Percentiles rank a stretch among this genome's conserved stretches.
Conservation (phyloP, 768 basidiomycete genomes). For the Amanita inopinata region DNA sequence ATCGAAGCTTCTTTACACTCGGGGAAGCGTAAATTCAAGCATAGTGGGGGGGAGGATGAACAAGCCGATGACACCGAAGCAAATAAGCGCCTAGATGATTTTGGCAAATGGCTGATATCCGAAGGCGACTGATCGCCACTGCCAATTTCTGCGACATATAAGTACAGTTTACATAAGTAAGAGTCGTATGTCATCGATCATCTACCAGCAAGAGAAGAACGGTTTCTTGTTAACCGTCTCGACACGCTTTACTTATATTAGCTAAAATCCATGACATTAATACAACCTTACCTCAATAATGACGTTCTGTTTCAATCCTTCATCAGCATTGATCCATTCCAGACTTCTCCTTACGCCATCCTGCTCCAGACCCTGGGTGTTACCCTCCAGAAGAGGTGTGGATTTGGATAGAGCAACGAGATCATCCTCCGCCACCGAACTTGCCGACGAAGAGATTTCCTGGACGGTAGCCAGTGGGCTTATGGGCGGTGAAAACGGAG, state of each 20-base stretch:
- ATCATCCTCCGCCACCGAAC: slow-evolving; percentile 61
- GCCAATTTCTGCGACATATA: slow-evolving; percentile 4
- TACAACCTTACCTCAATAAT: slow-evolving; percentile 58
- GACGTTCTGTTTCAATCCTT: slow-evolving; percentile 43
- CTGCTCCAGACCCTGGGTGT: slow-evolving; percentile 24
- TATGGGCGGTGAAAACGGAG: slow-evolving; percentile 47
- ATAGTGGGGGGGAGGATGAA: slow-evolving; percentile 62
- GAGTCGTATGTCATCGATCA: slow-evolving; percentile 7
- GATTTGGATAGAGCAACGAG: slow-evolving; percentile 69
- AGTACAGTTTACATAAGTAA: no score
- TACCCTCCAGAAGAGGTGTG: slow-evolving; percentile 55
- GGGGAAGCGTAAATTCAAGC: slow-evolving; percentile 75
- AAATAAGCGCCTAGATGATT: slow-evolving; percentile 78
- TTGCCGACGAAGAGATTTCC: slow-evolving; percentile 42
- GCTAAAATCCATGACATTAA: background rate
- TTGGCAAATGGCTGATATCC: slow-evolving; percentile 78
- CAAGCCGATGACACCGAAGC: slow-evolving; percentile 61
- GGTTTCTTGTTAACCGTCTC: slow-evolving; percentile 64
- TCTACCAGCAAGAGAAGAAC: slow-evolving; percentile 63
- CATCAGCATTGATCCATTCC: slow-evolving; percentile 37
- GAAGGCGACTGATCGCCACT: slow-evolving; percentile 55
- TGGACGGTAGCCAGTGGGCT: slow-evolving; percentile 49
- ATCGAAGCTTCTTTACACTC: slow-evolving; percentile 76
- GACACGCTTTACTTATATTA: slow-evolving; percentile 42
- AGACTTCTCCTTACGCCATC: slow-evolving; percentile 24